Base-by-base conservation (phyloP, 208 protist genomes). In the Endotrypanum monterogeii region DNA sequence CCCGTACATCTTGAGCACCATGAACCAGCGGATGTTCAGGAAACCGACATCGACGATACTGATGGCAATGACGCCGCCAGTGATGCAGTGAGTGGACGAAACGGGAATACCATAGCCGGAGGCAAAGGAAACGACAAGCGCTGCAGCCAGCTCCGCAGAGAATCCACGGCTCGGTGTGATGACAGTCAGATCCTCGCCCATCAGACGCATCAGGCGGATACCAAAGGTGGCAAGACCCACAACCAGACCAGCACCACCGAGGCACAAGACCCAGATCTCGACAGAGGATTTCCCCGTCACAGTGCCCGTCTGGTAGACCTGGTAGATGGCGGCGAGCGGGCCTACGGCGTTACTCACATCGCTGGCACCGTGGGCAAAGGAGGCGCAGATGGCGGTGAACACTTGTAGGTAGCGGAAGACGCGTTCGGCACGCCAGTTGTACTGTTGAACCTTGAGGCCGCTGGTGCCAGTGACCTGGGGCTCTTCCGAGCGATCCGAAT, bases 71-170 rank as follows among this genome's bases (percentile, higher is more conserved):
- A 98, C 82, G 23, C 84, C 87, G 14, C 94, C 94, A 52, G 92
- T 89, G 71, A 92, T 95, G 71, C 87, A 91, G 83, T 98, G 94
- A n/a, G 94, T 98, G 7, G 94, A 96, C 5, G 88, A 94, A 37
- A 98, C 86, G 51, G 94, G 92, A 46, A 95, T 80, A 60, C 84
- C 85, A 61, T 86, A 87, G 58, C 60, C 76, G 50, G 89, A 94
- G 51, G 88, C 85, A 37, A 94, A 76, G 25, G 92, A 88, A 6
- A 96, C 83, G 37, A 94, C 85, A 0, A 91, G 67, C 46, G 89
- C 89, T 14, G 84, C 78, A 1, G 86, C 67, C 60, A 94, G 78
- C 78, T 94, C 87, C 46, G 86, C 87, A 39, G 80, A 85, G 84
- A 86, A 91, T 30, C 82, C 84, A 54, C 82, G 82, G 68, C 83